Evolutionary conservation across 2,329 filamentous ascomycete species (phyloP), one percentile per base, ranked within the genome.

Genomic region (Xylariaceae sp.): DNA sequence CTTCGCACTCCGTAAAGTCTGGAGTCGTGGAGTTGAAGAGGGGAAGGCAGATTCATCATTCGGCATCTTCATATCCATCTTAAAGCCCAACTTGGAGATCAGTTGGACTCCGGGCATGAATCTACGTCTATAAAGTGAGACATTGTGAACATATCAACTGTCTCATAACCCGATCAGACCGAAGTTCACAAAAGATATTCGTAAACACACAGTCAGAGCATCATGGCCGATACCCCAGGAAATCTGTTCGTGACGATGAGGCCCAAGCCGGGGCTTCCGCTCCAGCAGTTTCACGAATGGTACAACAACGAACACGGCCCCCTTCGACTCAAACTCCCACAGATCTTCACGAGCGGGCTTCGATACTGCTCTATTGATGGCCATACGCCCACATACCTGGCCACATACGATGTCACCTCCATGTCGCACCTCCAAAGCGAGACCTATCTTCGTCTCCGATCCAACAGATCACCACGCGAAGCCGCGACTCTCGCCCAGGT

Each of bases 231-330:
- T 13, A 78, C 74, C 57, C 82, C 82, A 8, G 90, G 90, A 61
- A 85, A 92, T 68, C 85, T 96, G 70, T 91, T 88, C 73, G 91
- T 96, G 66, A 92, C 89, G 13, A 95, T 95, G 88, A 86, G 92
- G 75, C 90, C 90, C 67, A 81, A 83, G 72, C 78, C 83, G 59
- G 81, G 81, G 65, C 80, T 91, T 67, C 78, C 86, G 57, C 74
- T 81, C 52, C 79, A 83, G 63, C 85, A 89, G 69, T 95, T 96
- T 75, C 88, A 95, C 74, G 90, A 95, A 72, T 93, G 90, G 89
- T 96, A 96, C 78, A 92, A 95, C 77, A 94, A 92, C 74, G 91
- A 96, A 77, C 91, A 96, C 76, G 91, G 91, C 56, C 91, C 91
- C 15, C 84, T 86, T 13, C 88, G 91, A 52, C 82, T 95, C 5